phyloP scores from a whole-genome alignment of 2,329 filamentous ascomycete species.

The Fusarium tricinctum region DNA sequence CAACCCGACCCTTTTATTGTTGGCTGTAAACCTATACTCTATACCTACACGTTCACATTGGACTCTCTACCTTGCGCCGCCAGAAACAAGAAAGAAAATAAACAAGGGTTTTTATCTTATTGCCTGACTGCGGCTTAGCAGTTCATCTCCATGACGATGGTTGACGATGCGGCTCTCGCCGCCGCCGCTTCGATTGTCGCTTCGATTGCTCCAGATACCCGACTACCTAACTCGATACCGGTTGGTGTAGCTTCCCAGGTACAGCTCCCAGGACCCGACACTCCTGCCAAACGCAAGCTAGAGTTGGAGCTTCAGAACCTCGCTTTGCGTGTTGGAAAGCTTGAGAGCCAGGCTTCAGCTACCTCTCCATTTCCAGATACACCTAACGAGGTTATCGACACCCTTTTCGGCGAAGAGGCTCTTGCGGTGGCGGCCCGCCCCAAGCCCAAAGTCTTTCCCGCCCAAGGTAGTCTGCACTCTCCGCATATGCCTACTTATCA shows the following conservation, averaged over 20 bases:
- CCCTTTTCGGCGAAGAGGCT: constrained; percentile 72
- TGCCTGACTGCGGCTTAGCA: constrained; percentile 50
- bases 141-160: constrained; percentile 57
- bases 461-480: constrained; percentile 58
- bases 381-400: constrained; percentile 80
- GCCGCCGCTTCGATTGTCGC: constrained; percentile 68
- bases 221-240: constrained; percentile 56
- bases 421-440: constrained; percentile 59
- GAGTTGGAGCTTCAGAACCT: constrained; percentile 88
- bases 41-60: constrained; percentile 15
- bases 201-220: constrained; percentile 63
- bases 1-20: constrained; percentile 15
- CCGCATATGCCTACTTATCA: constrained; percentile 59
- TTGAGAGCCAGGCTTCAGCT: constrained; percentile 82
- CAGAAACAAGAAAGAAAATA: neutral
- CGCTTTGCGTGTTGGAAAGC: constrained; percentile 80
- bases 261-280: constrained; percentile 82
- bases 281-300: constrained; percentile 80
- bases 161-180: constrained; percentile 68
- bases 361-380: constrained; percentile 80
- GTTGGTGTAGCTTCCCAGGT: constrained; percentile 65
- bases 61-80: constrained; percentile 24
- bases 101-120: constrained; percentile 5
- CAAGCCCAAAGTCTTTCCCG: constrained; percentile 63
- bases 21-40: constrained; percentile 18